Percentiles rank a stretch among this genome's conserved stretches.
Conservation (phyloP, 306 rosid species). For the Sindora glabra region DNA sequence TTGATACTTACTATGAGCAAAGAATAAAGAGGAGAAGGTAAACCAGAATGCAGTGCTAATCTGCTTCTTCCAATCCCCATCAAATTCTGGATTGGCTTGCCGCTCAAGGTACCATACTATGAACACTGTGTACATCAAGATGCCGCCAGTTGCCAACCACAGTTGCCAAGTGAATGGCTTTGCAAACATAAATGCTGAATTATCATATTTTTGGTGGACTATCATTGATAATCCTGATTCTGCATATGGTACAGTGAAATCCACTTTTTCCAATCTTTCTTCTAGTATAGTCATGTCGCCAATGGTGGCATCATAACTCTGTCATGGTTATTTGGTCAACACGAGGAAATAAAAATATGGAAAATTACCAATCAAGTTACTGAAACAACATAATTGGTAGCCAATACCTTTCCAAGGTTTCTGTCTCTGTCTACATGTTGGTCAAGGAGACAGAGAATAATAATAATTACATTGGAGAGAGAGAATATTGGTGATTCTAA, state of each 20-base stretch:
- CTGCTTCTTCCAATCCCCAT: constrained; percentile 47
- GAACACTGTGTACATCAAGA: constrained; percentile 49
- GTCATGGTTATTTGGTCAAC: constrained; percentile 8
- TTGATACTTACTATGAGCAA: constrained; percentile 59
- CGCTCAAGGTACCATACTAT: constrained; percentile 57
- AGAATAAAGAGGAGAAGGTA: constrained; percentile 67
- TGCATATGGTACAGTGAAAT: constrained; percentile 57
- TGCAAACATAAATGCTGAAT: constrained; percentile 46
- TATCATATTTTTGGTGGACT: constrained; percentile 26
- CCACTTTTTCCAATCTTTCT: constrained; percentile 39
- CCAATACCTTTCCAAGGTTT: too few relatives aligned
- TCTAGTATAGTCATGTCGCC: constrained; percentile 55
- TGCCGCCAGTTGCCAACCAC: constrained; percentile 39
- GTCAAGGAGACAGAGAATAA: too few relatives aligned
- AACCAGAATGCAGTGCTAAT: constrained; percentile 53
- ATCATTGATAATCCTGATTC: constrained; percentile 64
- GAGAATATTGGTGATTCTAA: too few relatives aligned
- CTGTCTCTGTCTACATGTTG: too few relatives aligned
- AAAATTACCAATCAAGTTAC: too few relatives aligned
- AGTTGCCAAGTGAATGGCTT: constrained; percentile 61
- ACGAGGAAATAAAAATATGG: too few relatives aligned
- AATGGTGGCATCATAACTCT: constrained; percentile 53
- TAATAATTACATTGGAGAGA: too few relatives aligned
- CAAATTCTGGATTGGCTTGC: constrained; percentile 40
- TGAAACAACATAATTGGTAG: too few relatives aligned